A percentile compares a stretch with the other conserved stretches of the same genome.
Conservation (phyloP, 1,284 basidiomycete species). For the Inonotus hispidus region DNA sequence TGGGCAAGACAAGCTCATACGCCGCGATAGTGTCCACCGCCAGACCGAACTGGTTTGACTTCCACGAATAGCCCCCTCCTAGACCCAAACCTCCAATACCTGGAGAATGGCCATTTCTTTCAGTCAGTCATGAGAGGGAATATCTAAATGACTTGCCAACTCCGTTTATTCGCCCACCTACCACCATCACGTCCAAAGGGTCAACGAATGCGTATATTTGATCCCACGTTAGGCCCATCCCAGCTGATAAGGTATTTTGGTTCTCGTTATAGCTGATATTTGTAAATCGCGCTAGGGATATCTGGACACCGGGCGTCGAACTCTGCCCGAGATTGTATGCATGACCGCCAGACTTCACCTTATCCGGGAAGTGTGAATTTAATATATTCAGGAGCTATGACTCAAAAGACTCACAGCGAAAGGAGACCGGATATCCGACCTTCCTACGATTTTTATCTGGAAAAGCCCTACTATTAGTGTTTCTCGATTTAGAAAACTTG, state of each 20-base stretch:
- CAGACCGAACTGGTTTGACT: constrained; percentile 16
- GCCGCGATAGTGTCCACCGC: constrained; percentile 11
- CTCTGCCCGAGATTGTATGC: constrained; percentile 23
- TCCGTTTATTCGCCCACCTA: constrained; percentile 23
- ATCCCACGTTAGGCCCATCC: constrained; percentile 23
- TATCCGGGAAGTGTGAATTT: not conserved
- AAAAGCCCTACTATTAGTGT: not conserved
- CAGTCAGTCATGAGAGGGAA: too few relatives aligned
- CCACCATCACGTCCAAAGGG: constrained; percentile 20
- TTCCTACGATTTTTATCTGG: constrained; percentile 10
- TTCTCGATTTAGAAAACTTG: too few relatives aligned
- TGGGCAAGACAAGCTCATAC: constrained; percentile 9
- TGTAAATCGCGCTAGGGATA: constrained; percentile 23
- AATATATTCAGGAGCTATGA: not conserved
- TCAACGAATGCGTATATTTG: constrained; percentile 22
- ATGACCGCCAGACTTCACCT: constrained; percentile 25
- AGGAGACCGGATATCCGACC: constrained; percentile 14
- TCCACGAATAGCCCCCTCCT: constrained; percentile 16
- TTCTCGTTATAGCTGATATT: constrained; percentile 16
- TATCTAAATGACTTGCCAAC: constrained; percentile 10
- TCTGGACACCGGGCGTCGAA: constrained; percentile 25
- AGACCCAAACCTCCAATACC: constrained; percentile 10
- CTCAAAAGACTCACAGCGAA: constrained; percentile 14
- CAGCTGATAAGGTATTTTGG: constrained; percentile 16
- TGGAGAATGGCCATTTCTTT: too few relatives aligned